These are phyloP conservation scores for Quercus gilva DNA, from an alignment of 306 rosid species.

Conservation along the genomic window DNA sequence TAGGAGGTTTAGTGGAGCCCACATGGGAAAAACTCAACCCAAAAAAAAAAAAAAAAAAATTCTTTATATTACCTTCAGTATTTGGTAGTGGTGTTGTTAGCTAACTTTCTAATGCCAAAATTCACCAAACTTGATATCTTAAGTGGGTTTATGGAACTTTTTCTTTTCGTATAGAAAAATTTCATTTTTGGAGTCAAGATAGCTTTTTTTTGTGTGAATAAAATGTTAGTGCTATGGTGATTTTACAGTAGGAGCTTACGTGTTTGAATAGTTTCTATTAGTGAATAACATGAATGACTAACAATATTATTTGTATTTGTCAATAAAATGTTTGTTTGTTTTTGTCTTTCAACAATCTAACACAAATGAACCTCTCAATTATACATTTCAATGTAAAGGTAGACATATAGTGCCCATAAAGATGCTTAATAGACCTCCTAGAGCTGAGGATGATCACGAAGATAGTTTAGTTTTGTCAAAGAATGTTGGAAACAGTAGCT, in stretches of 20 bases:
- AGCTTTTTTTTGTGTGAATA: not conserved
- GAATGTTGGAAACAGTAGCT: slow-evolving; percentile 30
- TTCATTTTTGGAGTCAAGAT: not conserved
- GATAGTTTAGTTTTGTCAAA: slow-evolving; percentile 28
- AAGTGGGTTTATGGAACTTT: too few species aligned
- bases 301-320: not conserved
- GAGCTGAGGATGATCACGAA: slow-evolving; percentile 22
- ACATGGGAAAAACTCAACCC: not conserved
- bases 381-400: slow-evolving; percentile 21
- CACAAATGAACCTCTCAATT: not conserved
- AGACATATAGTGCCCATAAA: slow-evolving; percentile 23
- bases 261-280: not conserved
- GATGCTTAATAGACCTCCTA: slow-evolving; percentile 24
- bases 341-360: not conserved
- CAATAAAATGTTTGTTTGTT: not conserved
- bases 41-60: too few species aligned
- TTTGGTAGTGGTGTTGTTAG: too few species aligned
- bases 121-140: too few species aligned
- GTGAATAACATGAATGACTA: not conserved
- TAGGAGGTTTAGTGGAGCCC: not conserved
- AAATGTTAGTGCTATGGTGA: not conserved
- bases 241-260: not conserved
- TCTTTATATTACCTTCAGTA: not conserved
- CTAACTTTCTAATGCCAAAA: too few species aligned
- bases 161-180: not conserved